A percentile compares a stretch with the other conserved stretches of the same genome.
Conservation (phyloP, 768 basidiomycete species). For the Mycena rebaudengoi region DNA sequence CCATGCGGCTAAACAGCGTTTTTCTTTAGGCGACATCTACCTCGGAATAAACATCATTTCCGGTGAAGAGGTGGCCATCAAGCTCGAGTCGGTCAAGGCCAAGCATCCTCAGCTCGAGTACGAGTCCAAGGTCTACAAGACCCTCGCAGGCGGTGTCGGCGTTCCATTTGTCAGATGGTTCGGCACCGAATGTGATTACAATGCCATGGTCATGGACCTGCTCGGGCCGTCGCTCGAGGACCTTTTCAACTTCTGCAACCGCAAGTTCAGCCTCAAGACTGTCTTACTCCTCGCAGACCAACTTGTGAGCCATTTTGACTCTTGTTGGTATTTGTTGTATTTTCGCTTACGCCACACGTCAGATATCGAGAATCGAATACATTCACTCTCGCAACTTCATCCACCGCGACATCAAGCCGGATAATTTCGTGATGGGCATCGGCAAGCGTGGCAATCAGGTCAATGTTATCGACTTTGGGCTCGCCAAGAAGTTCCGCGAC, state of each 20-base stretch:
- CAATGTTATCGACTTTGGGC: constrained; percentile 97
- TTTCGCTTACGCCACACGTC: constrained; percentile 29
- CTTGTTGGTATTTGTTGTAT: constrained; percentile 30
- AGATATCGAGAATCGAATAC: constrained; percentile 99
- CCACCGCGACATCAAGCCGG: constrained; percentile 98
- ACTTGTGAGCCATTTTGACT: constrained; percentile 63
- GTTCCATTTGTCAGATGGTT: constrained; percentile 98
- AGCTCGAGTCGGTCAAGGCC: constrained; percentile 99
- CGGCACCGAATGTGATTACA: constrained; percentile 97
- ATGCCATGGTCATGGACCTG: constrained; percentile 98
- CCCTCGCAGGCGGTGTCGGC: constrained; percentile 98
- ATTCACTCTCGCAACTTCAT: constrained; percentile 99
- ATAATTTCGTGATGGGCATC: constrained; percentile 99
- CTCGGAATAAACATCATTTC: constrained; percentile 99
- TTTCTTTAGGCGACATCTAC: constrained; percentile 88
- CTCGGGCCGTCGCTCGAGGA: constrained; percentile 93
- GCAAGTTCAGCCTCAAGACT: constrained; percentile 98
- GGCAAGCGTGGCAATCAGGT: constrained; percentile 99
- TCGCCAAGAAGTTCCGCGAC: constrained; percentile 99
- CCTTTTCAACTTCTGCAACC: constrained; percentile 94
- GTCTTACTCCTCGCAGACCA: constrained; percentile 97
- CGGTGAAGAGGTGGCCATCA: constrained; percentile 99
- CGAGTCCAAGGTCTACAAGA: constrained; percentile 95
- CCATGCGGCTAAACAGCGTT: constrained; percentile 16
- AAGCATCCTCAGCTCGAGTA: constrained; percentile 99